Conservation (phyloP, 768 basidiomycete species). For the Scleroderma citrinum region DNA sequence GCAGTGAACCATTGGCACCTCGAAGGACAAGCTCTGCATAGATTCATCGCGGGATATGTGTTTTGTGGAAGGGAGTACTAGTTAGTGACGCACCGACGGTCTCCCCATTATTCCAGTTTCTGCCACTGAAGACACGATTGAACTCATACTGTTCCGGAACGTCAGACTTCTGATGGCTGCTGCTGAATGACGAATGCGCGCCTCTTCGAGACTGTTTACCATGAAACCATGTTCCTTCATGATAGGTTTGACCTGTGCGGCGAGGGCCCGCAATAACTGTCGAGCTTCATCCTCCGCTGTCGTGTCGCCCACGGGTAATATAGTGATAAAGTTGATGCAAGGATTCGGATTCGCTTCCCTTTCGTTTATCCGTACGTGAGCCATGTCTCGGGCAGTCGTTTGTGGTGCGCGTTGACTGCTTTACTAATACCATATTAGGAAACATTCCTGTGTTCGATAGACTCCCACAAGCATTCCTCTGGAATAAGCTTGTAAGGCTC, state of each 20-base stretch:
- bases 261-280: slow-evolving; percentile 70
- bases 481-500: no score
- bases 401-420: not conserved
- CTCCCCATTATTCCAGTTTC: slow-evolving; percentile 85
- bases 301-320: slow-evolving; percentile 39
- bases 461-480: no score
- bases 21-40: slow-evolving; percentile 70
- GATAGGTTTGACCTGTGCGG: slow-evolving; percentile 76
- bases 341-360: slow-evolving; percentile 68
- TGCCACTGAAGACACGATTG: slow-evolving; percentile 71
- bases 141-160: slow-evolving; percentile 55
- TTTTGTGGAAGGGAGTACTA: not conserved
- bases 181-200: slow-evolving; percentile 21
- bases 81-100: slow-evolving; percentile 47
- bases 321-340: slow-evolving; percentile 68
- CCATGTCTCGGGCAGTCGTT: slow-evolving; percentile 39
- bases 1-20: slow-evolving; percentile 52
- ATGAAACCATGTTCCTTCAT: slow-evolving; percentile 77
- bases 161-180: not conserved
- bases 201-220: slow-evolving; percentile 82
- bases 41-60: not conserved
- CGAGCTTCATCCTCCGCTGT: slow-evolving; percentile 56
- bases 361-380: slow-evolving; percentile 68
- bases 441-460: no score
- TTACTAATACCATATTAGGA: not conserved